Base-by-base conservation (phyloP, 805 yeast species). In the Metschnikowia santaceciliae region DNA sequence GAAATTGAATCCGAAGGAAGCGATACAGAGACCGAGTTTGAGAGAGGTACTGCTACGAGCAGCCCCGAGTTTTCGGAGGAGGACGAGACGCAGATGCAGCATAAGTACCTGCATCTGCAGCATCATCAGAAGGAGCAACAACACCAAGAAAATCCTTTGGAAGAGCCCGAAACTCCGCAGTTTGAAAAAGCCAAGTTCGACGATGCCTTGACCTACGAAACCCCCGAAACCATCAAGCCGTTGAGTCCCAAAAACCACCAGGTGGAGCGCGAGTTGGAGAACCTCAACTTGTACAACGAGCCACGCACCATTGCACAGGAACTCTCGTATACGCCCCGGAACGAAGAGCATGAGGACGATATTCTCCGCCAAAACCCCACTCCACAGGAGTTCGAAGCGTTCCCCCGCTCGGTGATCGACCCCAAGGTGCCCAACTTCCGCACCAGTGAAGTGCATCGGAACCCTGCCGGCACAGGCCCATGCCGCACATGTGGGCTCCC, bases 381-480 rank as follows among this genome's bases (percentile, higher is more conserved):
- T 3, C 61, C 61, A 7, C 42, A 6, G 22, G 60, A 50, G 41
- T 58, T 58, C 32, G 53, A 55, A 19, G 59, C 61, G 19, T 58
- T 58, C 40, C 61, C 61, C 11, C 48, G 52, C 30, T 55, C 59
- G 10, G 60, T 58, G 19, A 46, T 58, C 14, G 51, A 46, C 20
- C 50, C 58, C 10, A 32, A 39, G 30, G 36, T 47, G 17, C 60
- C 61, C 2, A 32, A 41, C 8, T 58, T 58, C 52, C 47, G 59
- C 14, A 44, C 51, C 26, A 49, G 55, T 32, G 54, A 47, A 8
- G 44, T 37, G 4, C 30, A 37, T 13, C 19, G 43, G 2, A 68
- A 67, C 50, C 74, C 78, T 4, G 79, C 90, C 0, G 94, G 92
- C 0, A 70, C 79, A 53, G 94, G 94, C 0, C 90, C 90, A 14